Evolutionary conservation across 2,329 filamentous ascomycete species (phyloP), one percentile per base, ranked within the genome.

Genomic region (Lachnellula arida): DNA sequence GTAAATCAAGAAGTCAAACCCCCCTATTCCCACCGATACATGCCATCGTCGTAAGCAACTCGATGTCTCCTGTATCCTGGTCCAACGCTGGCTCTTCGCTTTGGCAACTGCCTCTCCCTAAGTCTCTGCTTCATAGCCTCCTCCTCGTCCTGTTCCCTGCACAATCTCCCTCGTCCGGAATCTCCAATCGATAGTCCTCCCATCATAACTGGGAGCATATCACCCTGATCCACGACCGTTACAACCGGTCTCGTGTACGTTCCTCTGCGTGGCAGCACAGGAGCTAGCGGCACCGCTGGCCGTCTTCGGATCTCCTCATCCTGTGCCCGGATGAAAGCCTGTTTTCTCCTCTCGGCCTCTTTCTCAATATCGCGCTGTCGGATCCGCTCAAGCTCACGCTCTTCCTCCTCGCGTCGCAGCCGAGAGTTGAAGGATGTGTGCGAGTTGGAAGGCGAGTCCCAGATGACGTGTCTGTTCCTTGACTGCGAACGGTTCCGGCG

Each of bases 11-110:
- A 28, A 23, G 15, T 47, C 65, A 51, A 67, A 64, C 0, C 76
- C 75, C 3, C 47, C 64, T 58, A 67, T 48, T 66, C 66, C 58
- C 60, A 69, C 25, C 66, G 49, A 59, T 68, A 69, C 40, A 65
- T 58, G 12, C 65, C 65, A 60, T 68, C 61, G 44, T 65, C 64
- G 53, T 68, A 69, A n/a, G 66, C 46, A 43, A 68, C 63, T 42
- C 65, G 47, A 43, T 62, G 59, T 50, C 65, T 55, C 40, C 65
- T 46, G 19, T 55, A 51, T 17, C 61, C 65, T 19, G 61, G 61
- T 1, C 66, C 65, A 23, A 65, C 65, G 23, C 56, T 63, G 22
- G 56, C 62, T n/a, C 63, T 46, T 42, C 55, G 43, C 37, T 56
- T 57, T 7, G 63, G 64, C 49, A 64, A 49, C 53, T 64, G 64